Conservation (phyloP, 768 basidiomycete species). For the Sporobolomyces roseus region DNA sequence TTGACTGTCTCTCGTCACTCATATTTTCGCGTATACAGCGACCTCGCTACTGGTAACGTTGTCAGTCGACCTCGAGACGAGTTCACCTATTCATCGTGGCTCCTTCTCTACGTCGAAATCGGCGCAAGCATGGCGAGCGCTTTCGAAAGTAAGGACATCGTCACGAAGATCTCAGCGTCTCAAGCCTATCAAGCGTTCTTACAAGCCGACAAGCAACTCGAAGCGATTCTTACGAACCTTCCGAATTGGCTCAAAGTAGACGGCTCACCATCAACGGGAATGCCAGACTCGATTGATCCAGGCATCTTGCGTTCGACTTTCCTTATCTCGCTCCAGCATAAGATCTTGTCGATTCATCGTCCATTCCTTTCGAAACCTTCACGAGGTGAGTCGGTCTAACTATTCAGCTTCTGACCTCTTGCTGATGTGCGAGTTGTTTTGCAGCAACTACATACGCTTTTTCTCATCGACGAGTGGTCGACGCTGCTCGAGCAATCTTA, state of each 20-base stretch:
- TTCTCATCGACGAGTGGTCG: conserved; percentile 34
- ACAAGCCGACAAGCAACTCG: conserved; percentile 34
- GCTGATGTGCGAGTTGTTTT: too few relatives aligned
- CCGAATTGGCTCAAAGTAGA: conserved; percentile 22
- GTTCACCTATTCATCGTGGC: conserved; percentile 32
- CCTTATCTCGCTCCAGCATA: conserved; percentile 35
- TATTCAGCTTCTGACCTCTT: too few relatives aligned
- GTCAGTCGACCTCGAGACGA: conserved; percentile 16
- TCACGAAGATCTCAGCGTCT: conserved; percentile 13
- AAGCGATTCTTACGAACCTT: conserved; percentile 8
- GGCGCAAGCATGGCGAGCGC: conserved; percentile 30
- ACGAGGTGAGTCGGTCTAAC: conserved; percentile 5
- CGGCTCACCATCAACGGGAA: neutral
- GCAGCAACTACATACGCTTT: conserved; percentile 26
- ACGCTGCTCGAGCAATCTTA: conserved; percentile 33
- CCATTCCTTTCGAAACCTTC: conserved; percentile 36
- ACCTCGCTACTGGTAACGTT: conserved; percentile 10
- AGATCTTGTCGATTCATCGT: conserved; percentile 38
- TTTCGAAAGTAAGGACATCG: conserved; percentile 24
- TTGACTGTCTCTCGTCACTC: neutral
- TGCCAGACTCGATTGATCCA: conserved; percentile 13
- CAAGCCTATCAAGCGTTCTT: conserved; percentile 32
- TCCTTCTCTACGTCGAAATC: conserved; percentile 34
- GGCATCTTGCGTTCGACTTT: conserved; percentile 30
- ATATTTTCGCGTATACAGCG: conserved; percentile 1